Evolutionary conservation across 768 basidiomycete genomes (phyloP).

Genomic region (Tylopilus intermedius): DNA sequence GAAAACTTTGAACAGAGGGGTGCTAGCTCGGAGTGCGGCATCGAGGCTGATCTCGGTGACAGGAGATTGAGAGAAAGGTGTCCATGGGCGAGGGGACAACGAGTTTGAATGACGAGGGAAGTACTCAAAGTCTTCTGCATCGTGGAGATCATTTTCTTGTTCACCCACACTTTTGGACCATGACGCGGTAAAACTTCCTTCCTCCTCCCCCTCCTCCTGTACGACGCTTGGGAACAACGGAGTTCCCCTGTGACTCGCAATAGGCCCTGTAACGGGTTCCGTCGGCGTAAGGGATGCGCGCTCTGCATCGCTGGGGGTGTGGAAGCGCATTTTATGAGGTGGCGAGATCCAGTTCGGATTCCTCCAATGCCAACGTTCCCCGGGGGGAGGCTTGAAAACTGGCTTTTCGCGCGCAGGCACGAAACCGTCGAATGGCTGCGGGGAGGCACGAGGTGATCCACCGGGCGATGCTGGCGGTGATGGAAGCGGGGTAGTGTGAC

Average conservation of each 20-base stretch:
- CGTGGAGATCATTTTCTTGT: slow-evolving; percentile 6
- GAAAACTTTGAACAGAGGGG: slow-evolving; percentile 32
- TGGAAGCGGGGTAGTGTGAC: slow-evolving; percentile 21
- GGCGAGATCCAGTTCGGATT: slow-evolving; percentile 34
- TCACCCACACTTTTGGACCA: slow-evolving; percentile 9
- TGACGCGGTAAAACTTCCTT: background rate
- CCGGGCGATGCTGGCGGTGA: slow-evolving; percentile 27
- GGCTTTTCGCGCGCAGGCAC: slow-evolving; percentile 16
- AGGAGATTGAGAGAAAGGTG: slow-evolving; percentile 24
- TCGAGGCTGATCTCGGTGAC: slow-evolving; percentile 23
- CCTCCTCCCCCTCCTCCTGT: slow-evolving; percentile 13
- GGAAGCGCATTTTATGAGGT: slow-evolving; percentile 23
- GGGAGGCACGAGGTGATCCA: slow-evolving; percentile 21
- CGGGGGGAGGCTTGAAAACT: slow-evolving; percentile 26
- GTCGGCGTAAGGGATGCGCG: slow-evolving; percentile 28
- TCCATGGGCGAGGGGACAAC: slow-evolving; percentile 23
- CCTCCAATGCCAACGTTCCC: slow-evolving; percentile 31
- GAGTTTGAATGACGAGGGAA: slow-evolving; percentile 17
- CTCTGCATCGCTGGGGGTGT: slow-evolving; percentile 22
- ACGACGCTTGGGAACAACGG: slow-evolving; percentile 1
- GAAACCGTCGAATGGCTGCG: slow-evolving; percentile 11
- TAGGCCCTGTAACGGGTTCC: slow-evolving; percentile 25
- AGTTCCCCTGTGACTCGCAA: background rate
- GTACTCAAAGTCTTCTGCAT: slow-evolving; percentile 10
- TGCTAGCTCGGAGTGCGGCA: slow-evolving; percentile 26